Percentiles rank a stretch among this genome's conserved stretches.
phyloP scores from a whole-genome alignment of 345 rosid species.

The Jatropha curcas region DNA sequence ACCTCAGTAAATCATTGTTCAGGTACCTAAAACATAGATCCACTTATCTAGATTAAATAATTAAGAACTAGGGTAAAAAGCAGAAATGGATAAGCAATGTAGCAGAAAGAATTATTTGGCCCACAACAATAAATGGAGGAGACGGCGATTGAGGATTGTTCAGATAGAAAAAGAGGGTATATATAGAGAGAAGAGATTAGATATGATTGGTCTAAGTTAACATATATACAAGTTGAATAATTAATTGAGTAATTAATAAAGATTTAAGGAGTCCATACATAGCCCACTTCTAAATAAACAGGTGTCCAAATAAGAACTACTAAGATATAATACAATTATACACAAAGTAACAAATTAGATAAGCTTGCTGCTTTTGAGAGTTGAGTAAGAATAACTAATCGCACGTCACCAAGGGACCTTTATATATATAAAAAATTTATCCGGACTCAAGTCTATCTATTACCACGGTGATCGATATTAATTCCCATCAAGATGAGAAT shows the following conservation, averaged over 20 bases:
- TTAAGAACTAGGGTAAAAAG: no score
- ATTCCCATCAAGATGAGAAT: no score
- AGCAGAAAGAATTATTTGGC: not conserved
- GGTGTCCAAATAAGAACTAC: slow-evolving; percentile 25
- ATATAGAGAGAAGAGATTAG: not conserved
- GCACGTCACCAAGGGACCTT: no score
- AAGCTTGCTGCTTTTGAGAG: not conserved
- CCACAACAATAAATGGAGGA: not conserved
- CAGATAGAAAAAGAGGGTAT: not conserved
- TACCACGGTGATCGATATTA: no score
- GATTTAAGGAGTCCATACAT: slow-evolving; percentile 5
- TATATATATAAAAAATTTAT: no score
- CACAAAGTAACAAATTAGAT: not conserved
- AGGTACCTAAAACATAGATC: no score
- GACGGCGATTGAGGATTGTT: no score
- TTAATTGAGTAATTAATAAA: no score
- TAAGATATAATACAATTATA: not conserved
- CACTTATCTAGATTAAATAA: no score
- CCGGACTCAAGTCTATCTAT: no score
- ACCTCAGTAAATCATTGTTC: slow-evolving; percentile 17
- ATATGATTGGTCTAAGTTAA: not conserved
- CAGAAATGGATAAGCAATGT: not conserved
- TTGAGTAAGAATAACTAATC: slow-evolving; percentile 6
- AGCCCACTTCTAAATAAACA: slow-evolving; percentile 21
- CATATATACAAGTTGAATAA: no score